A percentile compares a stretch with the other conserved stretches of the same genome.
phyloP scores from a whole-genome alignment of 2,329 filamentous ascomycete species.

The Trichoderma harzianum region DNA sequence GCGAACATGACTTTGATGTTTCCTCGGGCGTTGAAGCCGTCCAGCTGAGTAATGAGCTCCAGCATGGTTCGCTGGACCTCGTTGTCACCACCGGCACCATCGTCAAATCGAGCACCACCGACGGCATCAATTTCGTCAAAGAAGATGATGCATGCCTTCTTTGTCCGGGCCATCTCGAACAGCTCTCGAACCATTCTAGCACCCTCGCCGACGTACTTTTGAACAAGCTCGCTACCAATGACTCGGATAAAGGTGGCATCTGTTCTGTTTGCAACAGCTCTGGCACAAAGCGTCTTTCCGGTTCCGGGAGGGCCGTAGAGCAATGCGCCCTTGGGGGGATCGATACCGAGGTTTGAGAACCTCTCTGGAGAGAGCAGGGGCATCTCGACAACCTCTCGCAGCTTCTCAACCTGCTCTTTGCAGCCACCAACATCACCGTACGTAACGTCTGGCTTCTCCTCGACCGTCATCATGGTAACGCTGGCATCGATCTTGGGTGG shows the following conservation, averaged over 20 bases:
- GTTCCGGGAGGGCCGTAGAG: conserved; percentile 96
- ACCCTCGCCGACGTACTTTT: conserved; percentile 98
- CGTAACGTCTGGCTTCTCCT: conserved; percentile 98
- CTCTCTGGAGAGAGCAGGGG: conserved; percentile 92
- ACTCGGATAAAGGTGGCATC: conserved; percentile 98
- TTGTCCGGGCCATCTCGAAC: conserved; percentile 98
- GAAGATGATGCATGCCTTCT: conserved; percentile 99
- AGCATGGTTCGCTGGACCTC: conserved; percentile 98
- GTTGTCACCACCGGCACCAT: conserved; percentile 94
- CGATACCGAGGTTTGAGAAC: conserved; percentile 98
- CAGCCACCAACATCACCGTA: conserved; percentile 98
- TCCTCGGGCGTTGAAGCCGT: conserved; percentile 92
- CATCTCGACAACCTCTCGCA: conserved; percentile 98
- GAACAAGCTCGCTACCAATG: conserved; percentile 94
- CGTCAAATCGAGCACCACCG: conserved; percentile 92
- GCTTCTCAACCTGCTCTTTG: conserved; percentile 99
- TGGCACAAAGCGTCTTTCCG: conserved; percentile 97
- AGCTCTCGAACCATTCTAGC: conserved; percentile 97
- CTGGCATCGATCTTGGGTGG: conserved; percentile 98
- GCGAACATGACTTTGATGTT: conserved; percentile 99
- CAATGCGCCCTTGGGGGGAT: conserved; percentile 94
- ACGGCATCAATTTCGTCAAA: conserved; percentile 93
- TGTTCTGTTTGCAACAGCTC: conserved; percentile 95
- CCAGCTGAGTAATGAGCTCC: conserved; percentile 93
- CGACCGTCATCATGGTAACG: conserved; percentile 99